Evolutionary conservation across 2,329 filamentous ascomycete genomes (phyloP), one percentile per base, ranked within the genome.

Genomic region (Diaporthe velutina): DNA sequence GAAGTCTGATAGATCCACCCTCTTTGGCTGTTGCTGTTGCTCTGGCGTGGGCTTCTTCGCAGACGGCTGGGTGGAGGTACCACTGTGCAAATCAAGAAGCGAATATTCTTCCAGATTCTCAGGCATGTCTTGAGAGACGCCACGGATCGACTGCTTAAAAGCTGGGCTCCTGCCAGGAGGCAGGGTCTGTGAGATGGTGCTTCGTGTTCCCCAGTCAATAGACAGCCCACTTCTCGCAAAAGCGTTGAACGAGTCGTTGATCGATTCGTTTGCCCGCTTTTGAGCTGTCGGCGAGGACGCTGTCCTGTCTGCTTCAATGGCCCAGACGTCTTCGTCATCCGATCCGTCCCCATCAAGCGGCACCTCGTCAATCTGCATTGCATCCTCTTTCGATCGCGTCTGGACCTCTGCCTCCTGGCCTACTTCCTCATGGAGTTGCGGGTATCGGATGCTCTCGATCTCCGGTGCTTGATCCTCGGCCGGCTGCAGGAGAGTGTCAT

Each of bases 291-390:
- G 71, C 12, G 81, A 78, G 7, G 77, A 80, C 13, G 87, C 86
- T 1, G 84, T 84, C 9, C 89, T 86, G 71, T 86, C 84, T 15
- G 89, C 90, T 79, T 91, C 90, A 33, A 90, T 79, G 42, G 88
- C 89, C 89, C 90, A 92, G 15, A 92, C 85, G 76, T 91, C 86
- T 4, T 82, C 83, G 15, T 86, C 87, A 4, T 87, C 86, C 10
- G 78, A 75, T 2, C 77, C 74, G 2, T 76, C 77, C 19, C 76
- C 75, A n/a, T 78, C 76, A 33, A 42, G 71, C 57, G 30, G 73
- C 17, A 30, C 71, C 67, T 40, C 73, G 50, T 74, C 68, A 45
- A 60, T 55, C 45, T 75, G 74, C 54, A 70, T 52, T 17, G 54
- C 54, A 38, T 70, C 73, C 22, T 61, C 28, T 3, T 52, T 30